Evolutionary conservation across 2,329 filamentous ascomycete genomes (phyloP), one percentile per base, ranked within the genome.

Genomic region (Stachybotrys elegans): DNA sequence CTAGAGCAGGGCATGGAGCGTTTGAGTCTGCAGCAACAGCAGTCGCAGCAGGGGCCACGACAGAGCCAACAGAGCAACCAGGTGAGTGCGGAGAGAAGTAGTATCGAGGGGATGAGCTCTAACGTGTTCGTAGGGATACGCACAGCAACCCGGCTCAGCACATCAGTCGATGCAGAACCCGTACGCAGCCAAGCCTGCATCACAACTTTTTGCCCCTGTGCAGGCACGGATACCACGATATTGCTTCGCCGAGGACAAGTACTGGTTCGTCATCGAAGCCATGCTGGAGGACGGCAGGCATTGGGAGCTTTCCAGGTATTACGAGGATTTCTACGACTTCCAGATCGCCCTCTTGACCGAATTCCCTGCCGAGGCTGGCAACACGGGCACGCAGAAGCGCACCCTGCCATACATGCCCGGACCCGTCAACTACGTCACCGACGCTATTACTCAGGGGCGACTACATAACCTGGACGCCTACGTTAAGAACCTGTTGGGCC

Each of bases 251-350:
- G 92, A 97, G 60, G 91, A 96, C 55, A 96, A 96, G 64, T 97
- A 97, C 67, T 97, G 93, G 89, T 98, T 97, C 59, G 88, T 96
- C 43, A 92, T 98, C 47, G 91, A 96, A 63, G 89, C 88, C 20
- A 78, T 84, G 56, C 80, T 97, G 65, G 89, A 95, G 59, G 91
- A 97, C 60, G 91, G 90, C 39, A 79, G 88, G 38, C 84, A 88
- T 59, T 97, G 91, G 90, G 91, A 96, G 61, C 71, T 98, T 40
- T 92, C 89, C 31, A 83, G 93, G 50, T 93, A 95, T 60, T 98
- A 98, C 60, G 90, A 97, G 64, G 93, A 97, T 69, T 98, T 98
- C 61, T 98, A 97, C 68, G 93, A 97, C 65, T 92, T 97, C 64
- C 93, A 98, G 63, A 97, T 97, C 59, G 88, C 90, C 23, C 81